These are phyloP conservation scores for Raffaelea albimanens DNA, from an alignment of 2,329 filamentous ascomycete genomes.

Conservation along the genomic window DNA sequence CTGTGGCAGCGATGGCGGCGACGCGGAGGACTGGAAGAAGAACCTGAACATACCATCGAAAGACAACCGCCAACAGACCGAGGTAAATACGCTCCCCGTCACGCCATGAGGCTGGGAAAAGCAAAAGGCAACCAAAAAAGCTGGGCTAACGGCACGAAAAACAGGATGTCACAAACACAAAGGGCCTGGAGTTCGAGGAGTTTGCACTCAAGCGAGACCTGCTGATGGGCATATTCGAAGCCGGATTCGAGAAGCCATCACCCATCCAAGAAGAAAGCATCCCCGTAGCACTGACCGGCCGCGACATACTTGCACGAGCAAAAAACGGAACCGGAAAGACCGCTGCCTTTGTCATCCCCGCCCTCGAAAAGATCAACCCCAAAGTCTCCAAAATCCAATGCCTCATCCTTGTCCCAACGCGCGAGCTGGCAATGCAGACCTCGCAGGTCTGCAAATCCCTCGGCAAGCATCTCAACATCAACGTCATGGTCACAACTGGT, in stretches of 20 bases:
- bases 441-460: constrained; percentile 98
- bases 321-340: constrained; percentile 99
- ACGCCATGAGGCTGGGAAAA: too few relatives aligned
- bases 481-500: constrained; percentile 98
- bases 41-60: constrained; percentile 61
- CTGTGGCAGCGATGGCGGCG: constrained; percentile 35
- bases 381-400: constrained; percentile 95
- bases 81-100: constrained; percentile 50
- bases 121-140: not conserved
- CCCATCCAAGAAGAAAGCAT: constrained; percentile 99
- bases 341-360: constrained; percentile 93
- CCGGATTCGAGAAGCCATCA: constrained; percentile 96
- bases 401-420: constrained; percentile 88
- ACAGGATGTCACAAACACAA: constrained; percentile 95
- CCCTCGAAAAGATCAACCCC: constrained; percentile 90
- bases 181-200: constrained; percentile 95
- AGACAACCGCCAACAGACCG: constrained; percentile 72
- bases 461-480: constrained; percentile 92
- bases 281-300: constrained; percentile 86
- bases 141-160: not conserved
- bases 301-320: constrained; percentile 89
- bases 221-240: constrained; percentile 98
- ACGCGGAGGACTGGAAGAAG: constrained; percentile 63
- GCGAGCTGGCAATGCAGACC: constrained; percentile 95
- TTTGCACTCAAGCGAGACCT: constrained; percentile 91